Conservation (phyloP, 495 filamentous ascomycete species). For the Daldinia grandis region DNA sequence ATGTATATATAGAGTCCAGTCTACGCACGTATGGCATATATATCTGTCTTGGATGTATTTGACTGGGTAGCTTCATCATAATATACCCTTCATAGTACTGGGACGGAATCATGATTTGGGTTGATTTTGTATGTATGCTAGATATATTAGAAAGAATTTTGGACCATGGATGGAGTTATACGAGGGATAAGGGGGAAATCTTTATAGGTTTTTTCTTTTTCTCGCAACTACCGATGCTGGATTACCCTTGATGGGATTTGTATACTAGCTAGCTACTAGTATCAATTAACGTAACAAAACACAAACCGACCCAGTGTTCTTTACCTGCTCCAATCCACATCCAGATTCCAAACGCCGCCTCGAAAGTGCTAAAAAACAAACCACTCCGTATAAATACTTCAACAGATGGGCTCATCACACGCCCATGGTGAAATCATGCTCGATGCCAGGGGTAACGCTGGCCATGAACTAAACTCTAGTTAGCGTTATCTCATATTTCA, state of each 20-base stretch:
- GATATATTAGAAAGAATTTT: background rate
- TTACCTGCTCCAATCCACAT: constrained; percentile 16
- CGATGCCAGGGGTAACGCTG: constrained; percentile 94
- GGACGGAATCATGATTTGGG: background rate
- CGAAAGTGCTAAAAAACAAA: constrained; percentile 7
- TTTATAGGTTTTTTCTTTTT: too few relatives aligned
- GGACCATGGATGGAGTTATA: background rate
- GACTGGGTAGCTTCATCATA: background rate
- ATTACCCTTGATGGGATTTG: background rate
- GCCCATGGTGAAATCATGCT: constrained; percentile 98
- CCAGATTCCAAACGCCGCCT: constrained; percentile 31
- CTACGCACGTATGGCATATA: background rate
- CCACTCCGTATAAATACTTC: constrained; percentile 12
- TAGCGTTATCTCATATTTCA: constrained; percentile 6
- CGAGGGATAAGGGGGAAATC: background rate
- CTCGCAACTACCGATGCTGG: background rate
- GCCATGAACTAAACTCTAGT: constrained; percentile 78
- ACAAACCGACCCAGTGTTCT: constrained; percentile 27
- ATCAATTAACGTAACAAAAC: constrained; percentile 17
- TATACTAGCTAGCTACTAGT: constrained; percentile 10
- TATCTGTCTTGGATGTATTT: background rate
- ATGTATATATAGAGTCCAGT: background rate
- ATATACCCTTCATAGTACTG: background rate
- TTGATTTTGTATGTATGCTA: background rate
- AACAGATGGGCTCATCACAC: constrained; percentile 59